These are phyloP conservation scores for Neopestalotiopsis sp. DNA, from an alignment of 2,329 filamentous ascomycete species.

Conservation along the genomic window DNA sequence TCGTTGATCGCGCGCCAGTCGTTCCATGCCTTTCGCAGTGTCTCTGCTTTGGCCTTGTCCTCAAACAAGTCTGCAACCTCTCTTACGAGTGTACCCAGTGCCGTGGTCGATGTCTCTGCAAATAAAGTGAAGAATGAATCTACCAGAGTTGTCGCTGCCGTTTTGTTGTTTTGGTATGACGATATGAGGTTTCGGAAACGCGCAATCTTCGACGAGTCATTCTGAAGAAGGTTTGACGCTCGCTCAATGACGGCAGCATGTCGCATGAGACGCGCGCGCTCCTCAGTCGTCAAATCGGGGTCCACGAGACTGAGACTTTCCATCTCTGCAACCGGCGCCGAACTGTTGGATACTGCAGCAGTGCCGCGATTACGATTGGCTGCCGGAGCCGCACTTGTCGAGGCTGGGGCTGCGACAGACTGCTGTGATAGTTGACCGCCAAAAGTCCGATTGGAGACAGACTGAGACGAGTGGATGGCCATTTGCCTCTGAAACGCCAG, in stretches of 20 bases:
- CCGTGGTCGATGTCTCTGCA: slow-evolving; percentile 74
- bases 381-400: slow-evolving; percentile 43
- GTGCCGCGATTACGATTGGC: slow-evolving; percentile 38
- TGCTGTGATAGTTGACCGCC: slow-evolving; percentile 75
- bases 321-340: slow-evolving; percentile 41
- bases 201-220: slow-evolving; percentile 74
- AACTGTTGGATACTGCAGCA: slow-evolving; percentile 35
- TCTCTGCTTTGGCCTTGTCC: slow-evolving; percentile 73
- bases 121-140: slow-evolving; percentile 89
- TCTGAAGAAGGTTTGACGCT: slow-evolving; percentile 78
- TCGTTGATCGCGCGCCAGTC: slow-evolving; percentile 97
- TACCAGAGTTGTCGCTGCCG: slow-evolving; percentile 77
- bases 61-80: slow-evolving; percentile 95
- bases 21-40: slow-evolving; percentile 83
- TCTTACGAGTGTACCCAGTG: slow-evolving; percentile 86
- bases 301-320: slow-evolving; percentile 58
- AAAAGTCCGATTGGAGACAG: slow-evolving; percentile 79
- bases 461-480: slow-evolving; percentile 87
- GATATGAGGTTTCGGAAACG: slow-evolving; percentile 84
- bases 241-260: slow-evolving; percentile 87
- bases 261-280: slow-evolving; percentile 79
- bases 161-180: slow-evolving; percentile 71
- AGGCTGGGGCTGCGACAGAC: slow-evolving; percentile 31
- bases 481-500: slow-evolving; percentile 90
- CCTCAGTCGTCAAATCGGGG: slow-evolving; percentile 69